Evolutionary conservation across 2,329 filamentous ascomycete genomes (phyloP).

Genomic region (Fusarium sp.): DNA sequence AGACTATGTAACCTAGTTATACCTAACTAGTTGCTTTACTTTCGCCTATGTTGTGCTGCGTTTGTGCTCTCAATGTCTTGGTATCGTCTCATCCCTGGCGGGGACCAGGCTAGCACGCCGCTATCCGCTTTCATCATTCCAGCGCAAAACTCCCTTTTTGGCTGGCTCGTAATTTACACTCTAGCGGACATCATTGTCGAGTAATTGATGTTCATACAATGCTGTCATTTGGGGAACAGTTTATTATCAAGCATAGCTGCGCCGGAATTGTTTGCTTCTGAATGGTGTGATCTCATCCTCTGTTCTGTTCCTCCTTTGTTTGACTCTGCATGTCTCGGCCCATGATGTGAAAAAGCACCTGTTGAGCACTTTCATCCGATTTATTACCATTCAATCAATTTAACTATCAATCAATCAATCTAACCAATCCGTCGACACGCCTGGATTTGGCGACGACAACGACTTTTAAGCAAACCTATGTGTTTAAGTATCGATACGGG

Average conservation of each 20-base stretch:
- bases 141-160: slow-evolving; percentile 26
- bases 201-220: slow-evolving; percentile 17
- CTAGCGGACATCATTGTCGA: slow-evolving; percentile 15
- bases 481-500: background rate
- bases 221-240: slow-evolving; percentile 2
- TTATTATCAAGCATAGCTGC: slow-evolving; percentile 5
- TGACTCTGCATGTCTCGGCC: slow-evolving; percentile 26
- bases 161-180: slow-evolving; percentile 35
- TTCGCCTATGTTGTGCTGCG: slow-evolving; percentile 19
- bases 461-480: slow-evolving; percentile 2
- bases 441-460: slow-evolving; percentile 14
- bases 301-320: slow-evolving; percentile 15
- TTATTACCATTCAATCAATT: slow-evolving; percentile 21
- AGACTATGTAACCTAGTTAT: background rate
- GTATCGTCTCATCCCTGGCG: slow-evolving; percentile 20
- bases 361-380: slow-evolving; percentile 18
- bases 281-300: slow-evolving; percentile 3
- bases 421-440: slow-evolving; percentile 18
- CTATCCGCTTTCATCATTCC: slow-evolving; percentile 34
- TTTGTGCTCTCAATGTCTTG: slow-evolving; percentile 16
- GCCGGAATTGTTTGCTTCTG: background rate
- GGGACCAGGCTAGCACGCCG: slow-evolving; percentile 9
- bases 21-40: background rate
- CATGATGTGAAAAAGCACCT: slow-evolving; percentile 22
- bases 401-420: background rate